Percentiles rank a stretch among this genome's conserved stretches.
Conservation (phyloP, 2,329 filamentous ascomycete species). For the Lasiodiplodia sp. region DNA sequence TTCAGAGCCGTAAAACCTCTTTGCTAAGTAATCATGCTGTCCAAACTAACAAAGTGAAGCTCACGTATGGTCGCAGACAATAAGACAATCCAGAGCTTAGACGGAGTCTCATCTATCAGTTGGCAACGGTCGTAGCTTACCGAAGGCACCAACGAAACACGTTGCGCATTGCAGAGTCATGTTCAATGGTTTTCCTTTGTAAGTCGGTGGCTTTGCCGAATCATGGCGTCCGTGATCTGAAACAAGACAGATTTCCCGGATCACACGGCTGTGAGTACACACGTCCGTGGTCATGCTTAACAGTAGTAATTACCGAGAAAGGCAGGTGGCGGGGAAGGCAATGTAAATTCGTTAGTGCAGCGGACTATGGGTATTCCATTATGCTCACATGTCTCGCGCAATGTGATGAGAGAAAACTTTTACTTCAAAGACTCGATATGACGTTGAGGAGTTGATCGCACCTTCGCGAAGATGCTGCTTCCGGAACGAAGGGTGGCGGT, state of each 20-base stretch:
- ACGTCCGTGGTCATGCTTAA: background rate
- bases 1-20: too few species aligned
- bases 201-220: background rate
- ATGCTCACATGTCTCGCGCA: background rate
- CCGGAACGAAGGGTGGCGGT: background rate
- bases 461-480: slow-evolving; percentile 1
- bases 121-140: too few species aligned
- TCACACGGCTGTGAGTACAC: background rate
- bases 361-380: background rate
- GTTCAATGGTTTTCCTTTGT: background rate
- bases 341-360: background rate
- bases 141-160: too few species aligned
- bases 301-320: background rate
- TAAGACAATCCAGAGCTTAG: too few species aligned
- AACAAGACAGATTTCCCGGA: background rate
- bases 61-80: too few species aligned
- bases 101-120: background rate
- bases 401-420: background rate
- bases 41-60: too few species aligned
- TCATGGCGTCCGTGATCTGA: background rate
- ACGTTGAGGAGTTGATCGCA: background rate
- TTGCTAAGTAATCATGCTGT: too few species aligned
- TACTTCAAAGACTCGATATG: background rate
- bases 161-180: too few species aligned
- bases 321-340: background rate